These are phyloP conservation scores for Leersia perrieri DNA, from an alignment of 176 grass and related monocot species.

Conservation along the genomic window DNA sequence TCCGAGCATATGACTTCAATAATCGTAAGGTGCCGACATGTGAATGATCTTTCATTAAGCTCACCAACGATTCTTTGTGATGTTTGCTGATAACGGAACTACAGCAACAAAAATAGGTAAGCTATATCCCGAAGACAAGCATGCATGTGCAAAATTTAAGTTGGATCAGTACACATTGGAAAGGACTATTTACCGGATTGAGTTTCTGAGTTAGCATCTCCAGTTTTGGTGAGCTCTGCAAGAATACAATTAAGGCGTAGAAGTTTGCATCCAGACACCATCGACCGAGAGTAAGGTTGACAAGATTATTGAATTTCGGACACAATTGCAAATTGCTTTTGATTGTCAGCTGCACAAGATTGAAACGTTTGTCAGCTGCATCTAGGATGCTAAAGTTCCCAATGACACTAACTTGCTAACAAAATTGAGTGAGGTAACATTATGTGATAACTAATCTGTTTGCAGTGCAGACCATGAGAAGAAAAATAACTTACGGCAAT, in stretches of 20 bases:
- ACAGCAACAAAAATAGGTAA: not conserved
- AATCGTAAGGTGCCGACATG: slow-evolving; percentile 10
- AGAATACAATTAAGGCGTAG: not conserved
- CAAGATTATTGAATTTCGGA: not conserved
- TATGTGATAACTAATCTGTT: not conserved
- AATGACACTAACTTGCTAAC: no score
- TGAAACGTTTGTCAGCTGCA: not conserved
- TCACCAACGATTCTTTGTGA: not conserved
- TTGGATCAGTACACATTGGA: not conserved
- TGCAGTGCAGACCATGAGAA: not conserved
- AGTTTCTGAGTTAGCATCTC: not conserved
- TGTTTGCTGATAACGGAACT: no score
- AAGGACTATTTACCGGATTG: not conserved
- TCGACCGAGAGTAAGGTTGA: not conserved
- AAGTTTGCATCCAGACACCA: not conserved
- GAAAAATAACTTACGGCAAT: not conserved
- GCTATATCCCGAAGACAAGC: not conserved
- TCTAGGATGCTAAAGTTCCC: no score
- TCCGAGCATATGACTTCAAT: slow-evolving; percentile 7
- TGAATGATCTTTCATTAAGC: slow-evolving; percentile 20
- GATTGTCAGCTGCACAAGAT: not conserved
- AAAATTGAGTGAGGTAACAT: not conserved
- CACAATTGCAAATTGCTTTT: not conserved
- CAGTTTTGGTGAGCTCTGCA: not conserved
- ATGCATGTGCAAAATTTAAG: not conserved